These are phyloP conservation scores for Thermothelomyces thermophilus DNA, from an alignment of 2,329 filamentous ascomycete genomes.

Conservation along the genomic window DNA sequence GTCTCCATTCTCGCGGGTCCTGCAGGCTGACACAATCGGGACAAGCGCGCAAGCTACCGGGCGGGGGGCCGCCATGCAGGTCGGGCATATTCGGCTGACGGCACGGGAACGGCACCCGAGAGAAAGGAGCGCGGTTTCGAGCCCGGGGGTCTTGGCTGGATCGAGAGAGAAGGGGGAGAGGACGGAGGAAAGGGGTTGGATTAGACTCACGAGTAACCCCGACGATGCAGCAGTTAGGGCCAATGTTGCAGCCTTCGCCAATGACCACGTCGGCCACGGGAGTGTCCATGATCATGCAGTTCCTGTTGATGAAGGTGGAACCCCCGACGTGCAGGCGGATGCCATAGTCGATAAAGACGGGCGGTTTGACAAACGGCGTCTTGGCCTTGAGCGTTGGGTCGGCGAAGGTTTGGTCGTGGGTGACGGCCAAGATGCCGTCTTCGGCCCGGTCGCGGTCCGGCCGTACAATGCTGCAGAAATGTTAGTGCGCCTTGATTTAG, in stretches of 20 bases:
- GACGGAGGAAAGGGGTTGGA: no score
- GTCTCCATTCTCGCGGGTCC: not conserved
- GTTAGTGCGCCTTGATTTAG: not conserved
- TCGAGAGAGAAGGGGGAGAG: no score
- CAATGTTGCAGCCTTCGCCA: constrained; percentile 29
- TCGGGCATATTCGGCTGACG: not conserved
- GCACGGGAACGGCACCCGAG: constrained; percentile 6
- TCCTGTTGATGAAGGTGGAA: constrained; percentile 30
- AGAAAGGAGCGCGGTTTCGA: not conserved
- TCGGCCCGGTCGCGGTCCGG: constrained; percentile 21
- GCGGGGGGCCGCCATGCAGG: not conserved
- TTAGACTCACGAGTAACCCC: constrained; percentile 25
- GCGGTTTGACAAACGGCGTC: constrained; percentile 30
- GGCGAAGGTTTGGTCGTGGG: constrained; percentile 26
- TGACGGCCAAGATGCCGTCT: constrained; percentile 17
- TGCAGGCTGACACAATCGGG: not conserved
- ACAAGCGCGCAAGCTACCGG: not conserved
- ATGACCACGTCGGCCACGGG: constrained; percentile 31
- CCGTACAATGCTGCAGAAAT: constrained; percentile 24
- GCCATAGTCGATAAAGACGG: constrained; percentile 31
- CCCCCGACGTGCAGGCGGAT: constrained; percentile 28
- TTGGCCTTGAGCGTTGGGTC: constrained; percentile 25
- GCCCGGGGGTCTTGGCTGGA: no score
- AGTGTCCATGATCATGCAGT: constrained; percentile 32
- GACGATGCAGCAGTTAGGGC: constrained; percentile 29